Base-by-base conservation (phyloP, 306 rosid species). In the Inga laurina region DNA sequence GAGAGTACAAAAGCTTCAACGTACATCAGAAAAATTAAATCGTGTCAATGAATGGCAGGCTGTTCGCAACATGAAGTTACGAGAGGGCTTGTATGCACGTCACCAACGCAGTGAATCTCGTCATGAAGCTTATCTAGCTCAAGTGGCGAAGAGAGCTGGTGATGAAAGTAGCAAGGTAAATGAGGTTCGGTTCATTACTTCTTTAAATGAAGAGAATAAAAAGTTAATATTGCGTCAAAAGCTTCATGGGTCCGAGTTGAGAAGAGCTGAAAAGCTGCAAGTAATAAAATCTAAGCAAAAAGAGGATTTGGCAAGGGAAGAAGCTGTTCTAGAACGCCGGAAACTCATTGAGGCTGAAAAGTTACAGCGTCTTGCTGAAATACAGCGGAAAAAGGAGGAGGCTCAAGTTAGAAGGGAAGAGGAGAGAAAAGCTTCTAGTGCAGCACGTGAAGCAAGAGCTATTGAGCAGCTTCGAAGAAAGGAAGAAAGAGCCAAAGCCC, bases 111-210 rank as follows among this genome's bases (percentile, higher is more conserved):
- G 97, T 84, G 99, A 90, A 81, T 92, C 99, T 87, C 97, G 98
- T 43, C 99, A 96, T 82, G 99, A 96, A 89, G 99, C 99, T 65
- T 92, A 83, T 90, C 89, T 96, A 82, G 99, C 99, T 87, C 99
- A 94, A 92, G 98, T 94, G 84, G 98, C 65, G 44, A 96, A 87
- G 91, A 96, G 99, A 92, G 99, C 99, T 89, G 98, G 99, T 43
- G 98, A 96, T 83, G 99, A 96, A 85, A 96, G 97, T 88, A 96
- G 98, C 87, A 96, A 96, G 90, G 99, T 96, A 35, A 96, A 96
- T 30, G 99, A 96, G 90, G 97, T 96, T 80, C 97, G 98, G 80
- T 96, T 96, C 82, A 96, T 96, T 77, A 96, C 98, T 83, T 93
- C 98, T 86, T 85, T 96, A 82, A 96, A 92, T 79, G 99, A 92